phyloP scores from a whole-genome alignment of 805 yeast genomes.

The Starmerella geochares region DNA sequence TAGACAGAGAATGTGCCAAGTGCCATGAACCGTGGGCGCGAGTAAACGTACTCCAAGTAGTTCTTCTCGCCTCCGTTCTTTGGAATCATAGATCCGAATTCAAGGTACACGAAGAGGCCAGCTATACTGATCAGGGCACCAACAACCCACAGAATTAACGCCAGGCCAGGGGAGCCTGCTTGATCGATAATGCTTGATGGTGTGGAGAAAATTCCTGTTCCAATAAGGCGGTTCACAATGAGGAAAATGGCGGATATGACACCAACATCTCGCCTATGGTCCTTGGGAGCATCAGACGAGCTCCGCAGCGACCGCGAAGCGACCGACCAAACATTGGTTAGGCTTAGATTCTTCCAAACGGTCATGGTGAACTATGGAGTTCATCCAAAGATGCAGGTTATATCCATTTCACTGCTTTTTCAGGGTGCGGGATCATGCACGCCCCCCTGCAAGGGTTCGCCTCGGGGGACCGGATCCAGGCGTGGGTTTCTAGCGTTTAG shows the following conservation, averaged over 20 bases:
- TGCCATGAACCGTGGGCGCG: constrained; percentile 57
- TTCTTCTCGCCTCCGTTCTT: constrained; percentile 82
- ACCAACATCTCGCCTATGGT: constrained; percentile 31
- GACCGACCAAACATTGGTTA: not conserved
- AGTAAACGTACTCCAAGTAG: constrained; percentile 61
- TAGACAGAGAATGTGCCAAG: constrained; percentile 60
- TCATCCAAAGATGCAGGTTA: not conserved
- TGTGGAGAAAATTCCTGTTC: constrained; percentile 67
- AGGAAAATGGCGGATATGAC: constrained; percentile 52
- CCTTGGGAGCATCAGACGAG: not conserved
- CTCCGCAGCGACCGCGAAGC: not conserved
- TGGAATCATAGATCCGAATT: constrained; percentile 59
- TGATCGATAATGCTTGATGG: constrained; percentile 47
- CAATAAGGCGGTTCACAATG: constrained; percentile 59
- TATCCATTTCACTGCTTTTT: not conserved
- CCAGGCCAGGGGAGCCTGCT: constrained; percentile 62
- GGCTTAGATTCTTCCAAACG: not conserved
- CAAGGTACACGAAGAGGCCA: constrained; percentile 64
- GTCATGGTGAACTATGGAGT: not conserved
- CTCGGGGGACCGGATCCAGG: not conserved
- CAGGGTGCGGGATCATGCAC: constrained; percentile 6
- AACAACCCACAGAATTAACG: constrained; percentile 62
- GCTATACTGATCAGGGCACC: constrained; percentile 60
- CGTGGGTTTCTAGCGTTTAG: not conserved
- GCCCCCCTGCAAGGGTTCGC: not conserved